Evolutionary conservation across 306 rosid species (phyloP), one percentile per base, ranked within the genome.

Genomic region (Medicago truncatula): DNA sequence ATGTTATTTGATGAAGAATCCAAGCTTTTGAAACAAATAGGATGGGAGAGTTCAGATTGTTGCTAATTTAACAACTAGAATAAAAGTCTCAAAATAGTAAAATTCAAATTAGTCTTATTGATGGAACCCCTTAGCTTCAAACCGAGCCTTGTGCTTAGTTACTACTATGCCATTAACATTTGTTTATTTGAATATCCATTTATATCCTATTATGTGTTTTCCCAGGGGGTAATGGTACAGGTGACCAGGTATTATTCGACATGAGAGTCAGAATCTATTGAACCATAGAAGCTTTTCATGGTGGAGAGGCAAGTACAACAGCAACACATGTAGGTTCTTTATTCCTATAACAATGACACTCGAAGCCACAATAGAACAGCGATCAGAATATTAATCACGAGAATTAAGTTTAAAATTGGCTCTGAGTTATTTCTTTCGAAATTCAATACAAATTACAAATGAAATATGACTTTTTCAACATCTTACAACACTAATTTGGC

Each of bases 371-470:
- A 50, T 54, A 15, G 5, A 71, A 63, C 58, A 79, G 14, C 47
- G 80, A 83, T 65, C 44, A 40, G 21, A 67, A 16, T 69, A 16
- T 64, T 70, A 65, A 58, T 70, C 73, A 76, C 43, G 67, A 66
- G 17, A 79, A 75, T 70, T 73, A 80, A 81, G 17, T 71, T 71
- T 83, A 54, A 68, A 69, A 74, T 75, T 70, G 75, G 69, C 56
- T 9, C 56, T 9, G 81, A 57, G 78, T 80, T 80, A 34, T 74
- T 71, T 65, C 84, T 31, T 71, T 54, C 9, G 80, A 76, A 84
- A 76, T 83, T 85, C 23, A 78, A 68, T 90, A 85, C 89, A 74
- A 70, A 83, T 81, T 83, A 74, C 83, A 61, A 83, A 85, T 73
- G 61, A 63, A 77, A 74, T 50, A 63, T 15, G 70, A 63, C 81